Conservation (phyloP, 306 rosid species). For the Betula pendula region DNA sequence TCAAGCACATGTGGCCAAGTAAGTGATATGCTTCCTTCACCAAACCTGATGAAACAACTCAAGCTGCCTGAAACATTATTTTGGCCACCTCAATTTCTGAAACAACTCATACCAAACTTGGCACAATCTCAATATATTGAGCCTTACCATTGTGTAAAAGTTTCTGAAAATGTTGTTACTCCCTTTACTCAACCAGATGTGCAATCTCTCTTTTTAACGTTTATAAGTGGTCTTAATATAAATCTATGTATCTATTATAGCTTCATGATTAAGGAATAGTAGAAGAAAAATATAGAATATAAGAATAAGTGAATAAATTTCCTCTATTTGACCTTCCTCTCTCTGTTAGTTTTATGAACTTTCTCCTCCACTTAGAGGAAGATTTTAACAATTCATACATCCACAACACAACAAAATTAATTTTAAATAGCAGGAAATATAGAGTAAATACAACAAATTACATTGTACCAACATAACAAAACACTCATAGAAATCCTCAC, state of each 20-base stretch:
- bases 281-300: not conserved
- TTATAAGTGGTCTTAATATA: not conserved
- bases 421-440: not conserved
- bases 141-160: not conserved
- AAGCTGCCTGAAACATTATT: not conserved
- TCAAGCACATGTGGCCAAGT: not conserved
- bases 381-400: not conserved
- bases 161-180: not conserved
- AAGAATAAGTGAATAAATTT: not conserved
- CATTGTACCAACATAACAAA: not conserved
- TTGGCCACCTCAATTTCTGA: not conserved
- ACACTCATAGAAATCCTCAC: conserved; percentile 40
- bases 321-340: not conserved
- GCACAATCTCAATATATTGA: not conserved
- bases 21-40: not conserved
- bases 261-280: not conserved
- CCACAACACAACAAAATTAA: not conserved
- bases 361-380: not conserved
- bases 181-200: not conserved
- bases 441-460: not conserved
- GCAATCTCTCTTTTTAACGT: not conserved
- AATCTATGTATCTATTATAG: not conserved
- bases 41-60: not conserved
- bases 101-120: not conserved
- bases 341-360: not conserved